phyloP scores from a whole-genome alignment of 2,329 filamentous ascomycete species.

The Cucurbitaria berberidis region DNA sequence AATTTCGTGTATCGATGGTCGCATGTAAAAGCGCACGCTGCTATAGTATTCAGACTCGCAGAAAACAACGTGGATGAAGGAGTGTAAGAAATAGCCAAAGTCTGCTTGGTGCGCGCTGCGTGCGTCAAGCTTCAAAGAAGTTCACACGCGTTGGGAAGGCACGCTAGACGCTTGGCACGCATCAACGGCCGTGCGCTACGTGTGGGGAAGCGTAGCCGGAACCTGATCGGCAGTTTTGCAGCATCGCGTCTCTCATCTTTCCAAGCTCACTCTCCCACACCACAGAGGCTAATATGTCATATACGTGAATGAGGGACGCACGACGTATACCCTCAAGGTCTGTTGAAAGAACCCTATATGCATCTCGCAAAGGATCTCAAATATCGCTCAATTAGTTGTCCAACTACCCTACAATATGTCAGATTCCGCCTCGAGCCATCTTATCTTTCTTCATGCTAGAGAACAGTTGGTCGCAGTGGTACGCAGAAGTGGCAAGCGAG shows the following conservation, averaged over 20 bases:
- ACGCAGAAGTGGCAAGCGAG: too few species aligned
- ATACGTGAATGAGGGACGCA: neutral
- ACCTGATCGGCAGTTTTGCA: neutral
- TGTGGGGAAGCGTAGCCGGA: slow-evolving; percentile 3
- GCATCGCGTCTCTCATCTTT: neutral
- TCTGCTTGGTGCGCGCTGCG: too few species aligned
- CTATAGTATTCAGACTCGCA: neutral
- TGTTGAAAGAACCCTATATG: too few species aligned
- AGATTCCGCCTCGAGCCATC: too few species aligned
- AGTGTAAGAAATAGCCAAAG: slow-evolving; percentile 1
- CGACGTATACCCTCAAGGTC: too few species aligned
- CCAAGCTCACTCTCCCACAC: neutral
- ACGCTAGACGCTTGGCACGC: slow-evolving; percentile 15
- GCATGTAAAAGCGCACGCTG: neutral
- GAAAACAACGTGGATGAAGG: neutral
- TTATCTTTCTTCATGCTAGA: too few species aligned
- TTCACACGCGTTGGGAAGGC: slow-evolving; percentile 9
- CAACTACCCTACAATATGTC: too few species aligned
- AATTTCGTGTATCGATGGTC: neutral
- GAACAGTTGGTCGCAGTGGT: too few species aligned
- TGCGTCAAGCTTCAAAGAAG: slow-evolving; percentile 1
- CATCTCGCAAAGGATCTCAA: too few species aligned
- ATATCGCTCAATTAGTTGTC: too few species aligned
- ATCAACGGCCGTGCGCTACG: slow-evolving; percentile 8
- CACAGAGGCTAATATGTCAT: neutral